Evolutionary conservation across 169 alveolate species (phyloP), one percentile per base, ranked within the genome.

Genomic region (Plasmodium gallinaceum): DNA sequence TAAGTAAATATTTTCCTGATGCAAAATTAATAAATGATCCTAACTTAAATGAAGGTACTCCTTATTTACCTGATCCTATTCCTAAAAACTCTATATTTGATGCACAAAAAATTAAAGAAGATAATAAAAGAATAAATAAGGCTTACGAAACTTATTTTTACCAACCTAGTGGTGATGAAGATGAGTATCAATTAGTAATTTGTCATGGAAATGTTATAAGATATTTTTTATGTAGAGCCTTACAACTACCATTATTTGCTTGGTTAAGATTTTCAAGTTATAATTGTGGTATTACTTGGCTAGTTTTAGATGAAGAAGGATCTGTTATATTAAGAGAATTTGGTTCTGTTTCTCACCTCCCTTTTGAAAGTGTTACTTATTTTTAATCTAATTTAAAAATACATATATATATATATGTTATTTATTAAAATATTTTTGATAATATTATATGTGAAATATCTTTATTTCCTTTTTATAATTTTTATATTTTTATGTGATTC

Each of bases 141-240:
- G 93, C 93, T 2, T 92, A 90, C 57, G 91, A 80, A 48, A 92
- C 91, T 52, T 88, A 92, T 51, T 92, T 78, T 71, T 85, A 85
- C 45, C 72, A 83, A 32, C 91, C 88, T 14, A 52, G 68, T 16
- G 92, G 92, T 10, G 92, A 73, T 9, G 86, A 76, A 22, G 92
- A 91, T 48, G 88, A 69, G 20, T 92, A 90, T 43, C 94, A 92
- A 48, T 76, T 92, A 14, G 86, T 92, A 45, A 92, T 88, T 18
- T 92, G 93, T 37, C 93, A 88, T 57, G 95, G 95, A 8, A 92
- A 92, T 88, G 92, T 92, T 16, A 92, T 88, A 45, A 78, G 93
- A 32, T 92, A 88, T 16, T 85, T 92, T 83, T 68, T 92, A 48
- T 92, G 95, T 51, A 88, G 93, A 43, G 95, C 94, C 26, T 83